Evolutionary conservation across 2,329 filamentous ascomycete genomes (phyloP), one percentile per base, ranked within the genome.

Genomic region (Ophiosphaerella herpotricha): DNA sequence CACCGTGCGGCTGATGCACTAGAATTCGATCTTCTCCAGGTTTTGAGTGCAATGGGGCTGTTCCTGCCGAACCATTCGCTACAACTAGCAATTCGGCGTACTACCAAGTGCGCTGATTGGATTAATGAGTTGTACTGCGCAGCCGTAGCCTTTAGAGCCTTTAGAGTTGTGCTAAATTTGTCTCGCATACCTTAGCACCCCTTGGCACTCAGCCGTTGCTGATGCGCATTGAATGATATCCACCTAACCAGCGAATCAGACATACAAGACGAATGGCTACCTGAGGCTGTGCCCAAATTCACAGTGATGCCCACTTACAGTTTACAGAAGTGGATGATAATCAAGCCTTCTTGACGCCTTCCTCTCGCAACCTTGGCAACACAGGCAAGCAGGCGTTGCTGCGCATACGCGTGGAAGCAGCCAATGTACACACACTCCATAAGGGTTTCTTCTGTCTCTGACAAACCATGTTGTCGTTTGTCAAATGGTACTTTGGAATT

Each of bases 321-420:
- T 24, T 31, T 12, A 34, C 32, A 43, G 33, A 42, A 32, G 76
- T 81, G 12, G 38, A 31, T 40, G 29, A 40, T 9, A 6, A 13
- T 40, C 38, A 40, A 29, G 38, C 38, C 21, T 26, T n/a, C 21
- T 18, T 16, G 13, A 23, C 14, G 38, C 21, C 29, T 12, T 26
- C 5, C 38, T 4, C 12, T 39, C 18, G 21, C 16, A 13, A 39
- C 36, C 16, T 18, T 21, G 23, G n/a, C 36, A 21, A 23, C 6
- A 29, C 7, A 2, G 9, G 26, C 9, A 29, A 29, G 26, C 7
- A 11, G 9, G 26, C 7, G 7, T 29, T 29, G 9, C 9, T 29
- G 26, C 26, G 26, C 2, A 29, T 7, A 29, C 9, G 7, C 6
- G 26, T 29, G 9, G 9, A 11, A 29, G 9, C 11, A 29, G 26